phyloP scores from a whole-genome alignment of 208 protist genomes.

The Porcisia deanei region DNA sequence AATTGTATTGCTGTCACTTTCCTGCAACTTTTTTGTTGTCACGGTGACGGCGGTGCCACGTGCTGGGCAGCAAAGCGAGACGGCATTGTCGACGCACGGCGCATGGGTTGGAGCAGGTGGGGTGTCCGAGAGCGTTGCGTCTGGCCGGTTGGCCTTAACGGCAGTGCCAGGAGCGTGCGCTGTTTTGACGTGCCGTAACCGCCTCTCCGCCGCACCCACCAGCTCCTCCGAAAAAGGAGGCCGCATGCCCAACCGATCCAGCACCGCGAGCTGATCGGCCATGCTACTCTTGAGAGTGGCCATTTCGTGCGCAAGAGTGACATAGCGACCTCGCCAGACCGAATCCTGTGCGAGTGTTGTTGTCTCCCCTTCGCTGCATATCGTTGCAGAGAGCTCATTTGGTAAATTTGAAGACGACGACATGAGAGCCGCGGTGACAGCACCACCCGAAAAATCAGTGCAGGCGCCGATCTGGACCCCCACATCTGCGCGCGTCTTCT shows the following conservation, averaged over 20 bases:
- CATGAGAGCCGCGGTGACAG: not conserved
- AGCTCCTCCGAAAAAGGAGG: constrained; percentile 44
- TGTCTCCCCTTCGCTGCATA: not conserved
- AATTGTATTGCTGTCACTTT: not conserved
- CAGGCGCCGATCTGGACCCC: not conserved
- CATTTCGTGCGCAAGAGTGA: constrained; percentile 46
- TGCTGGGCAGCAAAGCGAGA: not conserved
- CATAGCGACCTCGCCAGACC: constrained; percentile 29
- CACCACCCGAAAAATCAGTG: not conserved
- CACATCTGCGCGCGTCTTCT: not conserved
- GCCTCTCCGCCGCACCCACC: constrained; percentile 19
- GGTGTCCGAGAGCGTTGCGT: not conserved
- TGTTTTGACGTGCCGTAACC: constrained; percentile 22
- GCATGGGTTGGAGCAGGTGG: not conserved
- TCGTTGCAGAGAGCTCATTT: not conserved
- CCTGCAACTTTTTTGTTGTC: not conserved
- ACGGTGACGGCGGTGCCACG: not conserved
- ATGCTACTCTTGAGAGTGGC: constrained; percentile 41
- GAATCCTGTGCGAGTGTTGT: not conserved
- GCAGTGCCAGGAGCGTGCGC: constrained; percentile 2
- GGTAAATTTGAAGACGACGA: not conserved
- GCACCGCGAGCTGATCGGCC: constrained; percentile 59
- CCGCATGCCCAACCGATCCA: constrained; percentile 63
- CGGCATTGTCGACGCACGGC: not conserved
- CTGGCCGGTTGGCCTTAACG: not conserved